Percentiles rank a stretch among this genome's conserved stretches.
Conservation (phyloP, 345 rosid species). For the Citrus reticulata region DNA sequence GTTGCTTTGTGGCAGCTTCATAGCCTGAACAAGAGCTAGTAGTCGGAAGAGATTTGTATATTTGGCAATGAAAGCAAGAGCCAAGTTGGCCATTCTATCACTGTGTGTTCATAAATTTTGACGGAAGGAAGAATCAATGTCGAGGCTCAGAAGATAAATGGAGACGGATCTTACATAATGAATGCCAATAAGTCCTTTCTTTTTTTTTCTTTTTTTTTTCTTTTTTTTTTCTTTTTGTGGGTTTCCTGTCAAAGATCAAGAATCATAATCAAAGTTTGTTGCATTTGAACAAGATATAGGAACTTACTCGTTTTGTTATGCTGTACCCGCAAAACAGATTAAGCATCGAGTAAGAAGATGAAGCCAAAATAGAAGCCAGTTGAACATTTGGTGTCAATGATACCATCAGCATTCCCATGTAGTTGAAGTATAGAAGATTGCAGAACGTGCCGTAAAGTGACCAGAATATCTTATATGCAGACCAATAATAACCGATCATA, state of each 20-base stretch:
- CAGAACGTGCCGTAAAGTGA: slow-evolving; percentile 23
- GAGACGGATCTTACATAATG: neutral
- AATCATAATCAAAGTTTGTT: neutral
- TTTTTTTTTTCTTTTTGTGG: too few species aligned
- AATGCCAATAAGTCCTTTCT: too few species aligned
- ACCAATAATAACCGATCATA: slow-evolving; percentile 30
- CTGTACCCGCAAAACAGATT: slow-evolving; percentile 36
- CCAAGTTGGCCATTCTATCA: too few species aligned
- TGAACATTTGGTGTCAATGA: slow-evolving; percentile 32
- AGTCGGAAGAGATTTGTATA: too few species aligned
- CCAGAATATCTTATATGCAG: slow-evolving; percentile 35
- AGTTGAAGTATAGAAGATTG: slow-evolving; percentile 27
- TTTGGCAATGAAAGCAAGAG: too few species aligned
- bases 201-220: too few species aligned
- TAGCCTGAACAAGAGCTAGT: too few species aligned
- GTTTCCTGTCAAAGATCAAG: too few species aligned
- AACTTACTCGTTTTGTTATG: slow-evolving; percentile 28
- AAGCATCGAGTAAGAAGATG: slow-evolving; percentile 24
- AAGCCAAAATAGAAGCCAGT: slow-evolving; percentile 29
- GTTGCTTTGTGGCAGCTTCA: too few species aligned
- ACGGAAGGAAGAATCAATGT: too few species aligned
- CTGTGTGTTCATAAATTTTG: too few species aligned
- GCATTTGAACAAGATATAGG: neutral
- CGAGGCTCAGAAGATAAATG: neutral
- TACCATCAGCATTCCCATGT: slow-evolving; percentile 34